Percentiles rank a stretch among this genome's conserved stretches.
Conservation (phyloP, 768 basidiomycete genomes). For the Rhodocollybia butyracea region DNA sequence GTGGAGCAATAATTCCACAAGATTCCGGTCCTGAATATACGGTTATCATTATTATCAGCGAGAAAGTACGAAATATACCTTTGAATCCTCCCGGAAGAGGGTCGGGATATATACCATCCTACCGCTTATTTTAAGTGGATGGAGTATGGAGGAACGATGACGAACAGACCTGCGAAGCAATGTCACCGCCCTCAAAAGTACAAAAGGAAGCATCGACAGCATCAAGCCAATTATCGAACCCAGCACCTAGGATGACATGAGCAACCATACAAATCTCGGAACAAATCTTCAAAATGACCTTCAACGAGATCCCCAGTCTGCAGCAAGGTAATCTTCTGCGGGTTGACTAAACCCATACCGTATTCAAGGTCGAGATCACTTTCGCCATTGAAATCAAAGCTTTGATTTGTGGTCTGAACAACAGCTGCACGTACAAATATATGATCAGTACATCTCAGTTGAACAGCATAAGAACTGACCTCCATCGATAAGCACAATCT, state of each 20-base stretch:
- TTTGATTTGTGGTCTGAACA: slow-evolving; percentile 21
- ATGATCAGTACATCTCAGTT: too few species aligned
- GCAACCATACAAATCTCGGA: background rate
- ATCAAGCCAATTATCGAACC: slow-evolving; percentile 43
- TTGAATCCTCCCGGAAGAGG: slow-evolving; percentile 31
- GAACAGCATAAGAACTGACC: slow-evolving; percentile 15
- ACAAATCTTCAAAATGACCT: slow-evolving; percentile 19
- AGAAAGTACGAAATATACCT: slow-evolving; percentile 16
- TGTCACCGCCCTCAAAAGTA: slow-evolving; percentile 43
- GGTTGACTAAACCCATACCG: slow-evolving; percentile 36
- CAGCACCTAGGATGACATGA: slow-evolving; percentile 27
- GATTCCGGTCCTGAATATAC: slow-evolving; percentile 26
- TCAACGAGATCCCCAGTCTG: slow-evolving; percentile 36
- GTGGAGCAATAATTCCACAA: slow-evolving; percentile 33
- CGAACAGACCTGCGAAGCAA: slow-evolving; percentile 22
- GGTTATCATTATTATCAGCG: background rate
- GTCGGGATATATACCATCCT: slow-evolving; percentile 44
- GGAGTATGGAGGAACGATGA: background rate
- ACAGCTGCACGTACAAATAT: slow-evolving; percentile 17
- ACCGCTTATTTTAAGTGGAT: too few species aligned
- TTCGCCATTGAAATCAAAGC: slow-evolving; percentile 37
- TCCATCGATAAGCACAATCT: slow-evolving; percentile 32
- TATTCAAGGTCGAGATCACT: slow-evolving; percentile 48
- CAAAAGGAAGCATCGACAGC: slow-evolving; percentile 41
- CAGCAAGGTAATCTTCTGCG: slow-evolving; percentile 32